phyloP scores from a whole-genome alignment of 2,329 filamentous ascomycete species.

The Pseudogymnoascus sp. region DNA sequence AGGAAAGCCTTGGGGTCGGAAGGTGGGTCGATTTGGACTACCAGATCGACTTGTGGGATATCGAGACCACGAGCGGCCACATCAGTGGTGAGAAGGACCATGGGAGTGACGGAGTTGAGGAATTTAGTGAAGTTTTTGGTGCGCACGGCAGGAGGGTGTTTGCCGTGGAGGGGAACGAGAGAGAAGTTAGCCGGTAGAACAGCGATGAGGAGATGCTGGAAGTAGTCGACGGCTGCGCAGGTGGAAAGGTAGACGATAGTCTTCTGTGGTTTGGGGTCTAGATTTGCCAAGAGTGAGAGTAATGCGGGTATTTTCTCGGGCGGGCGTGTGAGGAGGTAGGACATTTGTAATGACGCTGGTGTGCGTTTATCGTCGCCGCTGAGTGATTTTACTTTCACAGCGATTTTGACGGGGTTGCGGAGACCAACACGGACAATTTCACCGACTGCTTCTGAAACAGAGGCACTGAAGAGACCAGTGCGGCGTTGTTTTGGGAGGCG shows the following conservation, averaged over 20 bases:
- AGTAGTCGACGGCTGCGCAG: slow-evolving; percentile 92
- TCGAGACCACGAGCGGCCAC: slow-evolving; percentile 85
- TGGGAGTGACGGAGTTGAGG: slow-evolving; percentile 62
- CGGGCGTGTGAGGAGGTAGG: slow-evolving; percentile 67
- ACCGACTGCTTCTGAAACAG: slow-evolving; percentile 89
- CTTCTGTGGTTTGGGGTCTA: slow-evolving; percentile 71
- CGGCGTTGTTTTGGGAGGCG: slow-evolving; percentile 85
- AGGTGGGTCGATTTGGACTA: slow-evolving; percentile 78
- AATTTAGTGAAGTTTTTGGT: slow-evolving; percentile 83
- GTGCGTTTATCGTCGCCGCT: slow-evolving; percentile 77
- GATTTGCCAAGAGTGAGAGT: slow-evolving; percentile 56
- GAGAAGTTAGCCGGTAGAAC: slow-evolving; percentile 62
- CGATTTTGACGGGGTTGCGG: slow-evolving; percentile 89
- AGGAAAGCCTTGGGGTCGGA: slow-evolving; percentile 93
- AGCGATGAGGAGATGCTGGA: slow-evolving; percentile 67
- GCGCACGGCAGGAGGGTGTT: slow-evolving; percentile 79
- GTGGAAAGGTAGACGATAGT: slow-evolving; percentile 90
- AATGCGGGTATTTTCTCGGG: slow-evolving; percentile 74
- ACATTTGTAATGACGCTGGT: slow-evolving; percentile 87
- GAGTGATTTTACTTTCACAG: slow-evolving; percentile 80
- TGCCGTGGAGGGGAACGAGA: slow-evolving; percentile 80
- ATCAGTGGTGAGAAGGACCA: slow-evolving; percentile 84
- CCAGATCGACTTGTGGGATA: slow-evolving; percentile 84
- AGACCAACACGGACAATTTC: slow-evolving; percentile 88
- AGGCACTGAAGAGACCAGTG: slow-evolving; percentile 90